Conservation (phyloP, 495 filamentous ascomycete species). For the Penicillium silybi region DNA sequence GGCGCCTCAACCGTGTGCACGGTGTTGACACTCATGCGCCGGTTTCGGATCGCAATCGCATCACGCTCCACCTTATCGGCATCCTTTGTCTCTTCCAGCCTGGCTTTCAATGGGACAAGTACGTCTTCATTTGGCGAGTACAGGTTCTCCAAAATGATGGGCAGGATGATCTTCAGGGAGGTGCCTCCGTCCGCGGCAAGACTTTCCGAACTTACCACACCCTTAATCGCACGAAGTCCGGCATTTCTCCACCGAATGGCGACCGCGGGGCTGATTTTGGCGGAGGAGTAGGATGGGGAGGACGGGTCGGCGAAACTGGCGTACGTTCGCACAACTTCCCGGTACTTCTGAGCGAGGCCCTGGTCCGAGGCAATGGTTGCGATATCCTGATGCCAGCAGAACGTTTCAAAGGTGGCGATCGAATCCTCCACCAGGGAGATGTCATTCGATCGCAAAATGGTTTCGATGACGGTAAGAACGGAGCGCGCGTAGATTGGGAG, state of each 20-base stretch:
- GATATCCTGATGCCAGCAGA: slow-evolving; percentile 76
- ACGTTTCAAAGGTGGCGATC: slow-evolving; percentile 74
- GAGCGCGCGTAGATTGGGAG: slow-evolving; percentile 80
- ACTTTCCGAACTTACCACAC: slow-evolving; percentile 71
- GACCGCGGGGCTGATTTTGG: slow-evolving; percentile 60
- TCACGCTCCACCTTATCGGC: slow-evolving; percentile 65
- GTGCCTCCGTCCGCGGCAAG: slow-evolving; percentile 68
- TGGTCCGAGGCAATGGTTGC: slow-evolving; percentile 75
- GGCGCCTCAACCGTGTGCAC: slow-evolving; percentile 64
- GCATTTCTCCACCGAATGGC: slow-evolving; percentile 80
- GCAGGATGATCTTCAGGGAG: slow-evolving; percentile 70
- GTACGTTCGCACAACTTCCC: slow-evolving; percentile 71
- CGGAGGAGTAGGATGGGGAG: slow-evolving; percentile 28
- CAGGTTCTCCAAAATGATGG: slow-evolving; percentile 79
- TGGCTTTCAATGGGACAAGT: slow-evolving; percentile 56
- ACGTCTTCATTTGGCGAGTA: slow-evolving; percentile 71
- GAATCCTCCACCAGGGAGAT: slow-evolving; percentile 88
- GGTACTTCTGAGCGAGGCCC: slow-evolving; percentile 76
- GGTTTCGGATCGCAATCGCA: slow-evolving; percentile 42
- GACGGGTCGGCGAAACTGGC: slow-evolving; percentile 62
- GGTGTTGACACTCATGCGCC: slow-evolving; percentile 75
- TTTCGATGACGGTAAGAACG: slow-evolving; percentile 73
- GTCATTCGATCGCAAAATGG: slow-evolving; percentile 73
- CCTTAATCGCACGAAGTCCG: slow-evolving; percentile 74
- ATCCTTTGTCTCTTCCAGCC: slow-evolving; percentile 55